Evolutionary conservation across 2,329 filamentous ascomycete genomes (phyloP).

Genomic region (Colletotrichum tropicale): DNA sequence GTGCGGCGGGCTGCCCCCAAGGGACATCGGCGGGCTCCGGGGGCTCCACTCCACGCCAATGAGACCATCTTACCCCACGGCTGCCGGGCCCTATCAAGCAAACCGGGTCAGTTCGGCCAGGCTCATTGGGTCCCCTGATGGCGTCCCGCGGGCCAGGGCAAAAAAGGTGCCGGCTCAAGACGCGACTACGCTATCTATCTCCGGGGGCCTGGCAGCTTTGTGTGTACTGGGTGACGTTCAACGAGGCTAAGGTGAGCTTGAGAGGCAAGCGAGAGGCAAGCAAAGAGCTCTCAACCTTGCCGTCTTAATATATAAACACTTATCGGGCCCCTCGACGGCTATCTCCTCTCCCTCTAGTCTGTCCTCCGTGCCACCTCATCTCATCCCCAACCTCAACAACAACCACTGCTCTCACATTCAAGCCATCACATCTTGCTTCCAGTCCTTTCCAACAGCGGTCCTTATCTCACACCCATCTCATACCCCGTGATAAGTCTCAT

Average conservation of each 20-base stretch:
- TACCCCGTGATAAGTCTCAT: not conserved
- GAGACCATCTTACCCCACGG: constrained; percentile 18
- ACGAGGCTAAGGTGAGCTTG: not conserved
- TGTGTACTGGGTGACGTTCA: constrained; percentile 1
- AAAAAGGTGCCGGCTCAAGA: constrained; percentile 6
- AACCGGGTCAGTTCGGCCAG: constrained; percentile 16
- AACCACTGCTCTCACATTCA: not conserved
- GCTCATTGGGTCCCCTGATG: not conserved
- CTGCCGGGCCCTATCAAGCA: constrained; percentile 17
- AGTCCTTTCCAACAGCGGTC: not conserved
- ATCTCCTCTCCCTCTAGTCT: not conserved
- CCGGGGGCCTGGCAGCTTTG: not conserved
- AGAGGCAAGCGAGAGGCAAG: not conserved
- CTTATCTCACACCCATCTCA: not conserved
- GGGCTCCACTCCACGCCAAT: constrained; percentile 18
- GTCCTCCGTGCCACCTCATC: not conserved
- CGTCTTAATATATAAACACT: constrained; percentile 4
- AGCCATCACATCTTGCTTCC: not conserved
- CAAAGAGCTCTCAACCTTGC: constrained; percentile 5
- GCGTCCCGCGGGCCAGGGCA: not conserved
- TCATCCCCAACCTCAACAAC: not conserved
- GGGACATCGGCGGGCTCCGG: constrained; percentile 36
- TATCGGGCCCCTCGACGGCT: not conserved
- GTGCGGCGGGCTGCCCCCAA: constrained; percentile 15
- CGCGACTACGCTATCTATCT: constrained; percentile 17